Evolutionary conservation across 306 rosid species (phyloP), one percentile per base, ranked within the genome.

Genomic region (Erythrophleum fordii): DNA sequence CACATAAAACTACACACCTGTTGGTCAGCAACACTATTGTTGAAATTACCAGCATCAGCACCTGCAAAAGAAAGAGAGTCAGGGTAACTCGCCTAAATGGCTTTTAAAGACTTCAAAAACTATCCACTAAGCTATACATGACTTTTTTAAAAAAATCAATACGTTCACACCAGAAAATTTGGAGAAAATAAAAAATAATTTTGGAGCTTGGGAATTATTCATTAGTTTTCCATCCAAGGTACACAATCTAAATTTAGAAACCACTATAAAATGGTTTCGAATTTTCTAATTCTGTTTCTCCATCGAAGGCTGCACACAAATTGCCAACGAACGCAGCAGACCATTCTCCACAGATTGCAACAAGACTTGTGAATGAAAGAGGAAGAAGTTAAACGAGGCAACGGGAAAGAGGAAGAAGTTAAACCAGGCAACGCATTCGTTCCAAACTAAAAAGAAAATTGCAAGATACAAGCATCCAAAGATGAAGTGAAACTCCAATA

Each of bases 1-100:
- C 48, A 65, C 52, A 77, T 77, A 29, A 72, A 23, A 81, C 42
- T 34, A 20, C 91, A 82, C 22, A 95, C 98, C 97, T 95, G 98
- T 82, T 93, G 94, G 52, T 78, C 98, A 6, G 89, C 73, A 72
- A 95, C 97, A 55, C 99, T 93, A 56, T 89, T 93, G 84, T 95
- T 93, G 87, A 91, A 95, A 90, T 97, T 56, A 25, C 96, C 90
- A 72, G 93, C 85, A 86, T 93, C 97, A 10, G 82, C 64, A 48
- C 87, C 99, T 95, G 90, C 90, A 82, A 81, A 81, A 71, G 26
- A 65, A 53, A 77, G 25, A 65, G 46, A 78, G 52, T 45, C 67
- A 22, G 0, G 18, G 42, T 61, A 68, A 83, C 55, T 59, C 68
- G 37, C 68, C 51, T 48, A 61, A 68, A 53, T 45, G 80, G 70